A percentile compares a stretch with the other conserved stretches of the same genome.
Conservation (phyloP, 2,329 filamentous ascomycete genomes). For the Cercospora nicotianae region DNA sequence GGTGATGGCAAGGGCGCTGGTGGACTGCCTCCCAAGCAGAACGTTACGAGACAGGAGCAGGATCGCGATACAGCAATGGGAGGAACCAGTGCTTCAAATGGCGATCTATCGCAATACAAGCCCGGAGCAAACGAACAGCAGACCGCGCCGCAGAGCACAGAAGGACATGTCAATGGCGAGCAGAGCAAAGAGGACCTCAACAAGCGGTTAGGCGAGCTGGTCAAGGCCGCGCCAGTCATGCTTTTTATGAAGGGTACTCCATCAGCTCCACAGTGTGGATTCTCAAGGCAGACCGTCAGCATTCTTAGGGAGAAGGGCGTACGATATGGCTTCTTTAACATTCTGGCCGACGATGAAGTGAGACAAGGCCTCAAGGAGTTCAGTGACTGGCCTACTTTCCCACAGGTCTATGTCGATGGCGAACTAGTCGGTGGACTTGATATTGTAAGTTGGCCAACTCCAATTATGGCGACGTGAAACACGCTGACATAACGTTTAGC, state of each 20-base stretch:
- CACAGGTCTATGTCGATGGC: slow-evolving; percentile 88
- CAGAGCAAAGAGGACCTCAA: slow-evolving; percentile 79
- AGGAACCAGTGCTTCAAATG: slow-evolving; percentile 27
- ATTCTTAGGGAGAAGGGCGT: slow-evolving; percentile 86
- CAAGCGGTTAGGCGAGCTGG: slow-evolving; percentile 75
- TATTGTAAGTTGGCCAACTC: slow-evolving; percentile 67
- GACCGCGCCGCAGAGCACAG: slow-evolving; percentile 50
- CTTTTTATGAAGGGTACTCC: slow-evolving; percentile 98
- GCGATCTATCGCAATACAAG: slow-evolving; percentile 46
- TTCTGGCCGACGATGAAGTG: slow-evolving; percentile 94
- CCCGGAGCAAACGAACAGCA: slow-evolving; percentile 45
- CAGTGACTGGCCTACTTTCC: slow-evolving; percentile 98
- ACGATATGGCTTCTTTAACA: slow-evolving; percentile 99
- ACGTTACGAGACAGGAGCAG: slow-evolving; percentile 32
- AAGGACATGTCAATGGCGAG: slow-evolving; percentile 40
- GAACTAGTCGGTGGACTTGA: slow-evolving; percentile 91
- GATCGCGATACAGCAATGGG: slow-evolving; percentile 23
- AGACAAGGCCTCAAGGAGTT: slow-evolving; percentile 94
- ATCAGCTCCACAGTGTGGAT: slow-evolving; percentile 82
- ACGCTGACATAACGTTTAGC: slow-evolving; percentile 51
- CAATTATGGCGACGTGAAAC: not conserved
- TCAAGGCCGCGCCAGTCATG: slow-evolving; percentile 96
- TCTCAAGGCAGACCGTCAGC: slow-evolving; percentile 84
- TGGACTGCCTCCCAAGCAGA: slow-evolving; percentile 46
- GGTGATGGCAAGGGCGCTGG: slow-evolving; percentile 33